Base-by-base conservation (phyloP, 768 basidiomycete genomes). In the Gelatoporia subvermispora region DNA sequence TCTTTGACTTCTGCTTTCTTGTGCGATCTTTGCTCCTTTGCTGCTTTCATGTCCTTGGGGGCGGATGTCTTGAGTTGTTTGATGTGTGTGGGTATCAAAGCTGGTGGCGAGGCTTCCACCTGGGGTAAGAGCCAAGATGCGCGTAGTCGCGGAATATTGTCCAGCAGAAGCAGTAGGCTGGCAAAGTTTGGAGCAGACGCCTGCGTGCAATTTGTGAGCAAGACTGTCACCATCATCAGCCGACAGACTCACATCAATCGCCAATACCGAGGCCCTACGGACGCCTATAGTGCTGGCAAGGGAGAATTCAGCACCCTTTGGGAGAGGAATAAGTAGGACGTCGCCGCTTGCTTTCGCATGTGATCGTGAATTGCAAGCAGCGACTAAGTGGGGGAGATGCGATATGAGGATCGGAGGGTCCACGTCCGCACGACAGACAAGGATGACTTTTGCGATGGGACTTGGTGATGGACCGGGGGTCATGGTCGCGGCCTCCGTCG, bases 41-140 rank as follows among this genome's bases (percentile, higher is more conserved):
- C 81, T 25, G 68, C 73, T 59, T 77, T 86, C 77, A 90, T 86
- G 58, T 93, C 86, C 57, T 78, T 82, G 1, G 91, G 91, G 3
- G 82, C 79, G 23, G 82, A 80, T 2, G 92, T 93, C 16, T 76
- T 75, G 18, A 92, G 62, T 54, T 91, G 88, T 60, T 93, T 94
- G 55, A 92, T 74, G 59, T 90, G 85, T 0, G 89, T 90, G 2
- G 85, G 81, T 36, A 86, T 66, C 21, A 84, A 69, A 16, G 65
- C 18, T n/a, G 23, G 41, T 47, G 39, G 47, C 43, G 45, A n/a
- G 17, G 50, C 48, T 15, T 51, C 59, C 35, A 47, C 49, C 25
- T 66, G 57, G 3, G 72, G 65, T 37, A 78, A 62, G 13, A 79
- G 69, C 91, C 91, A 94, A 5, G 82, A 70, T 0, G 88, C 88